These are phyloP conservation scores for Paraurostyla sp. DNA, from an alignment of 73 alveolate species.

Conservation along the genomic window DNA sequence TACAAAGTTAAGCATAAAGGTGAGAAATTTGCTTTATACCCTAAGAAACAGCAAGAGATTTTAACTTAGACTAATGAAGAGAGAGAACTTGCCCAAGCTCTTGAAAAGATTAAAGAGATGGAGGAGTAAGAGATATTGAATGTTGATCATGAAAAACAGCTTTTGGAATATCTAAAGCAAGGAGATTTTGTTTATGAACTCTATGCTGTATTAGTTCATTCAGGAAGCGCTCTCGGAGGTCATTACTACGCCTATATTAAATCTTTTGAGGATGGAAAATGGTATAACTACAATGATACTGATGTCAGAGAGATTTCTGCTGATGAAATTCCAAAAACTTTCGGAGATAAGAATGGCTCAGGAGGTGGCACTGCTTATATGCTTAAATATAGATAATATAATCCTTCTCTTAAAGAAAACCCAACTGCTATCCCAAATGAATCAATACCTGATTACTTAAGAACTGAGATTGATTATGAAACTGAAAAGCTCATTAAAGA, in stretches of 20 bases:
- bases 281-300: constrained; percentile 96
- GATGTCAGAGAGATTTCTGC: constrained; percentile 81
- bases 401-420: neutral
- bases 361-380: constrained; percentile 90
- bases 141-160: constrained; percentile 61
- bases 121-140: constrained; percentile 58
- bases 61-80: constrained; percentile 11
- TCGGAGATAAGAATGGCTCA: constrained; percentile 82
- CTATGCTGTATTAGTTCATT: constrained; percentile 92
- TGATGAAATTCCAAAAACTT: constrained; percentile 75
- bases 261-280: constrained; percentile 91
- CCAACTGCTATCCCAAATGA: neutral
- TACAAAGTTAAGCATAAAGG: constrained; percentile 33
- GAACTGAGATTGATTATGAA: constrained; percentile 24
- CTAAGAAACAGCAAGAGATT: neutral
- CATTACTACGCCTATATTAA: constrained; percentile 96
- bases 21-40: constrained; percentile 25
- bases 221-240: constrained; percentile 99
- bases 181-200: constrained; percentile 95
- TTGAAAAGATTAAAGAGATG: constrained; percentile 47
- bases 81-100: constrained; percentile 48
- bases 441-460: constrained; percentile 9
- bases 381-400: constrained; percentile 87
- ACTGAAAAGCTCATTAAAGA: constrained; percentile 40
- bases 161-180: constrained; percentile 78